These are phyloP conservation scores for Plicaturopsis crispa DNA, from an alignment of 768 basidiomycete species.

Conservation along the genomic window DNA sequence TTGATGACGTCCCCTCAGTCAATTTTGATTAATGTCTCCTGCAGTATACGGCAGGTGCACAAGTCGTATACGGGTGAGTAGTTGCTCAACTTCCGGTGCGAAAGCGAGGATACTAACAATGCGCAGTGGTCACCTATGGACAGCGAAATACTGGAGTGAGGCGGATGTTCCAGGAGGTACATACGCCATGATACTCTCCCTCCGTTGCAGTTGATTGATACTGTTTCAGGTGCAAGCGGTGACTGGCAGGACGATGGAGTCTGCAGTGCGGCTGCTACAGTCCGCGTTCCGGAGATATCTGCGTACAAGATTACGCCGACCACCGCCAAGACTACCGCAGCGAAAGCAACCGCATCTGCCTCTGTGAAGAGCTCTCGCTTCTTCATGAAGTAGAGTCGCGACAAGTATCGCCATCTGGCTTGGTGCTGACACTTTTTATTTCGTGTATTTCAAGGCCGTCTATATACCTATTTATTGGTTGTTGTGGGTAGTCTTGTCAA, in stretches of 20 bases:
- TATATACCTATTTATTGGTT: not conserved
- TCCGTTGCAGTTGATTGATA: slow-evolving; percentile 1
- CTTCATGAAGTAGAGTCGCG: not conserved
- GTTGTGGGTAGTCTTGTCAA: not conserved
- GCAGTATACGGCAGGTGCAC: slow-evolving; percentile 35
- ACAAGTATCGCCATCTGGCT: not conserved
- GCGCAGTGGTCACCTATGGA: slow-evolving; percentile 40
- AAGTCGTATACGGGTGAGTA: slow-evolving; percentile 33
- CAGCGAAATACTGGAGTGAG: slow-evolving; percentile 40
- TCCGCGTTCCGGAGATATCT: too few relatives aligned
- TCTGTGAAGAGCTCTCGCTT: slow-evolving; percentile 6
- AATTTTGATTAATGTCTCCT: not conserved
- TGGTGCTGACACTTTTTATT: not conserved
- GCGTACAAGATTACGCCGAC: too few relatives aligned
- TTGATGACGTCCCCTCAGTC: not conserved
- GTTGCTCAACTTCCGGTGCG: not conserved
- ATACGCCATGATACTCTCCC: slow-evolving; percentile 3
- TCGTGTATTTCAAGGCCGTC: slow-evolving; percentile 1
- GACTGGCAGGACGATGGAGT: slow-evolving; percentile 28
- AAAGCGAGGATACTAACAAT: not conserved
- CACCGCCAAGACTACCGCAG: slow-evolving; percentile 5
- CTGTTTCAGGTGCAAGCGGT: slow-evolving; percentile 10
- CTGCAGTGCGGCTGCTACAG: slow-evolving; percentile 17
- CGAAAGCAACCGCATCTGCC: slow-evolving; percentile 2
- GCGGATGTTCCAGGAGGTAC: slow-evolving; percentile 27